Evolutionary conservation across 2,329 filamentous ascomycete genomes (phyloP).

Genomic region (Pestalotiopsis sp.): DNA sequence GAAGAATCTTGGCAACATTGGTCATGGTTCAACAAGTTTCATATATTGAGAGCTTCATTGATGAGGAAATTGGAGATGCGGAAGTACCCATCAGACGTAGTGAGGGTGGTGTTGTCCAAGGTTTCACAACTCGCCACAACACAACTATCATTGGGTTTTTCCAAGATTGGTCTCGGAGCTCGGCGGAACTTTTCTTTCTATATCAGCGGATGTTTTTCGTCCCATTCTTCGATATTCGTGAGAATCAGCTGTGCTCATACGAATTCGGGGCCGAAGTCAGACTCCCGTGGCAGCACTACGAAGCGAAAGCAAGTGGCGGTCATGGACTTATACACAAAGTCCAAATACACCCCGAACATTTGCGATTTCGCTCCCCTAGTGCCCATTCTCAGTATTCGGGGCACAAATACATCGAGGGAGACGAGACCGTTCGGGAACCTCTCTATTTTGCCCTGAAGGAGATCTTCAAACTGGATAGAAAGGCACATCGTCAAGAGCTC

Average conservation of each 20-base stretch:
- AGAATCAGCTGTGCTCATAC: background rate
- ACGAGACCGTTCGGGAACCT: background rate
- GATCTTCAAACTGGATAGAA: background rate
- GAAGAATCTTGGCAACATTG: background rate
- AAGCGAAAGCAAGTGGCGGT: background rate
- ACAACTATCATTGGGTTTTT: background rate
- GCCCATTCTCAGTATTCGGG: too few species aligned
- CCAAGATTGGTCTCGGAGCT: background rate
- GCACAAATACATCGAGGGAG: too few species aligned
- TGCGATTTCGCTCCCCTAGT: background rate
- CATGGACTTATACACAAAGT: conserved; percentile 8
- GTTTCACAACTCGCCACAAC: background rate
- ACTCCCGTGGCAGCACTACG: background rate
- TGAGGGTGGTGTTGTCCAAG: background rate
- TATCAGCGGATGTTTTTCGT: background rate
- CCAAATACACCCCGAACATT: background rate
- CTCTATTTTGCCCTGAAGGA: background rate
- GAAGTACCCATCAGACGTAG: background rate
- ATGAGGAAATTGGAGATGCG: background rate
- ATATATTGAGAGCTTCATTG: background rate
- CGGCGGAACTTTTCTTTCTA: background rate
- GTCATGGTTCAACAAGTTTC: background rate
- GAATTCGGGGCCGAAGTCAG: background rate
- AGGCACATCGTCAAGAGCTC: background rate
- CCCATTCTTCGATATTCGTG: conserved; percentile 2